Evolutionary conservation across 225 moss, liverwort and hornwort genomes (phyloP).

Genomic region (Climacium dendroides): DNA sequence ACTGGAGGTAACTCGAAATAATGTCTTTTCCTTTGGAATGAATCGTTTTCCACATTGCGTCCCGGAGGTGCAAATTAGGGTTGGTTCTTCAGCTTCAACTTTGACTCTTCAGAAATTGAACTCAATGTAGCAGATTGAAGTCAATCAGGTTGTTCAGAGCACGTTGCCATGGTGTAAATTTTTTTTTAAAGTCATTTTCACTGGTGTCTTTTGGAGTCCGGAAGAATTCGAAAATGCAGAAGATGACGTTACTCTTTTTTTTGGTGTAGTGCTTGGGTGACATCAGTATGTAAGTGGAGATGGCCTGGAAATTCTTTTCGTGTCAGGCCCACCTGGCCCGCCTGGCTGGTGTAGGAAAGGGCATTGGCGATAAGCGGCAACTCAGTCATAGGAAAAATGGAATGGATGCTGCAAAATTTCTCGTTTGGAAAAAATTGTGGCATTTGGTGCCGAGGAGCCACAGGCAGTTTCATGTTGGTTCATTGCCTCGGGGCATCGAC

Average conservation of each 20-base stretch:
- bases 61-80: background rate
- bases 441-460: background rate
- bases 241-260: background rate
- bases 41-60: background rate
- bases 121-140: background rate
- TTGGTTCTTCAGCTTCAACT: background rate
- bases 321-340: background rate
- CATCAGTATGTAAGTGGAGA: background rate
- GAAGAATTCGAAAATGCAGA: background rate
- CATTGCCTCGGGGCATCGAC: background rate
- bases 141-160: background rate
- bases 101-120: background rate
- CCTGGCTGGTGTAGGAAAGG: background rate
- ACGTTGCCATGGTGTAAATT: background rate
- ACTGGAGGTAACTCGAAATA: background rate
- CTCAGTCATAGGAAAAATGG: background rate
- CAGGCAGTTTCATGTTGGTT: background rate
- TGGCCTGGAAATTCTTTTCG: conserved; percentile 13
- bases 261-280: background rate
- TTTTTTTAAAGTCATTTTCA: background rate
- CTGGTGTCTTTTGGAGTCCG: background rate
- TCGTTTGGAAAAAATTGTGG: background rate
- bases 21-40: background rate
- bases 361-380: background rate
- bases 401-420: background rate